Conservation (phyloP, 2,329 filamentous ascomycete genomes). For the Ophiostoma novo-ulmi region DNA sequence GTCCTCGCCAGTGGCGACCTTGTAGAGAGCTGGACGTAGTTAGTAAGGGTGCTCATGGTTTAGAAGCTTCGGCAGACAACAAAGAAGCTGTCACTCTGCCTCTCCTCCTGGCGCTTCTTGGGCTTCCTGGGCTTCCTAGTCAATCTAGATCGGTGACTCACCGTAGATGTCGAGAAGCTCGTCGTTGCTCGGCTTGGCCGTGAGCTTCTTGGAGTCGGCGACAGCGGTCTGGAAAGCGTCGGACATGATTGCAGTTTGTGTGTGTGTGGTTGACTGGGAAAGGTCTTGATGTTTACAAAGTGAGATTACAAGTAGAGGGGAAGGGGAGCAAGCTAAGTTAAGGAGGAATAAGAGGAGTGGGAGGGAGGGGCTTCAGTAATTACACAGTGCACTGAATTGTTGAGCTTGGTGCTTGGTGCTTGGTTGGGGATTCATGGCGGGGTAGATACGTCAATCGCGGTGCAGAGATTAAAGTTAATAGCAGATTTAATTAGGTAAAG, state of each 20-base stretch:
- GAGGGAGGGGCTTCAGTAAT: background rate
- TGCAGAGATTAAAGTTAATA: background rate
- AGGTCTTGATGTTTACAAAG: background rate
- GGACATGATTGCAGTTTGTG: slow-evolving; percentile 20
- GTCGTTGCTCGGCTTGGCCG: slow-evolving; percentile 57
- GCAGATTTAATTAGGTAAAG: background rate
- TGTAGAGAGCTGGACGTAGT: slow-evolving; percentile 48
- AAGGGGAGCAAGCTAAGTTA: background rate
- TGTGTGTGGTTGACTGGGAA: background rate
- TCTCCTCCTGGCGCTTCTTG: background rate
- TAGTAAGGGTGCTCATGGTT: background rate
- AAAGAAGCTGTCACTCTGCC: background rate
- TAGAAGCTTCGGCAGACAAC: background rate
- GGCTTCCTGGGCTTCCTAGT: background rate
- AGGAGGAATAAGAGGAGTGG: background rate
- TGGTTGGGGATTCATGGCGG: slow-evolving; percentile 20
- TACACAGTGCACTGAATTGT: slow-evolving; percentile 15
- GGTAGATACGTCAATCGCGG: slow-evolving; percentile 13
- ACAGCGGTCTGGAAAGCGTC: slow-evolving; percentile 53
- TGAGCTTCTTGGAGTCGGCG: slow-evolving; percentile 62
- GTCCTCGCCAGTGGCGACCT: slow-evolving; percentile 54
- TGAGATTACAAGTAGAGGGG: background rate
- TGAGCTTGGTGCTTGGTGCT: slow-evolving; percentile 19
- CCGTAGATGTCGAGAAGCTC: slow-evolving; percentile 61
- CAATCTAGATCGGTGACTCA: slow-evolving; percentile 34